Evolutionary conservation across 768 basidiomycete species (phyloP), one percentile per base, ranked within the genome.

Genomic region (Xerocomellus dryophilus): DNA sequence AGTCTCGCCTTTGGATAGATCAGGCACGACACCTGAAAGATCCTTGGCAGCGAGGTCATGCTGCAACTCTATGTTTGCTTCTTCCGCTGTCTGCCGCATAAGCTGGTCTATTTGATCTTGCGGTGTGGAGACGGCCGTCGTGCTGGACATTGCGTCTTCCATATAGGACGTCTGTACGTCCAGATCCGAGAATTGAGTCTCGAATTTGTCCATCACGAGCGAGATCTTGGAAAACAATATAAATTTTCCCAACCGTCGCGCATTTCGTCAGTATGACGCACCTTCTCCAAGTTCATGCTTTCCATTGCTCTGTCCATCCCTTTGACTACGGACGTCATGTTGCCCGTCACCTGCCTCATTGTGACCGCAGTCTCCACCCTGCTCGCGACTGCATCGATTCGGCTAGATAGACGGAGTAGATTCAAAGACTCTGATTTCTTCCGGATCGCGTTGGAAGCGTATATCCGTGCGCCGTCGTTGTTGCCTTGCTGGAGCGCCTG

Each of bases 251-350:
- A 27, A 44, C 14, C 42, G 14, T 31, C 15, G 43, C 14, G 0
- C 17, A 8, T 15, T 20, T 17, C 3, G 39, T 27, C 49, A 11
- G 14, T 31, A 23, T 21, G 25, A 76, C 85, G 66, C 65, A 97
- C 96, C 69, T 88, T 81, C 64, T 99, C 97, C 52, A 98, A 81
- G 76, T 99, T 98, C 97, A 99, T 99, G 72, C 80, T 89, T 63
- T 97, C 90, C 97, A 99, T 98, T 5, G 97, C 97, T 68, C 88
- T 91, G 70, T 99, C 97, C 97, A 99, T 98, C 32, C 94, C 95
- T 64, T 85, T 86, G 42, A 99, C 97, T 3, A 98, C 97, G 34
- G 86, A 87, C 15, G 93, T 86, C 96, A 99, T 97, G 70, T 87
- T 94, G 4, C 93, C 93, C 29, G 97, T 96, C 38, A 99, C 90